Percentiles rank a stretch among this genome's conserved stretches.
Evolutionary conservation across 176 grass and related monocot genomes (phyloP).

Genomic region (Pontederia crassipes): DNA sequence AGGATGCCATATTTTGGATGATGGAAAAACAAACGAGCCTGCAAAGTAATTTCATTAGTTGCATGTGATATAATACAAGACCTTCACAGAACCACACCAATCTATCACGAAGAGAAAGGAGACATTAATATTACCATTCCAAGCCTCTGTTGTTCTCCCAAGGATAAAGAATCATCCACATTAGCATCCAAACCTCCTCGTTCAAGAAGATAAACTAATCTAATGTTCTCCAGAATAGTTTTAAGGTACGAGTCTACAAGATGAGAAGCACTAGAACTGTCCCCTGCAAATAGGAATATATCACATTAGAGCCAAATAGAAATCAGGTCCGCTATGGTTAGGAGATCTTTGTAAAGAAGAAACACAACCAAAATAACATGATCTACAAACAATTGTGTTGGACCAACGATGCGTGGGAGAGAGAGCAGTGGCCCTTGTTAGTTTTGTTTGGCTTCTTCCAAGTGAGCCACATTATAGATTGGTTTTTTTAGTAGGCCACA

Average conservation of each 20-base stretch:
- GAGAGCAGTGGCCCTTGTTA: too few relatives aligned
- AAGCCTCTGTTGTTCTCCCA: slow-evolving; percentile 94
- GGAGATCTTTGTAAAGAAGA: too few relatives aligned
- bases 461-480: too few relatives aligned
- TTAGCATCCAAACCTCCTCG: slow-evolving; percentile 96
- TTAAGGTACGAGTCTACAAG: slow-evolving; percentile 69
- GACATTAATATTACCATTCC: slow-evolving; percentile 62
- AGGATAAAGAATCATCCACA: slow-evolving; percentile 79
- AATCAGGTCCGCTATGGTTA: neutral
- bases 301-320: neutral
- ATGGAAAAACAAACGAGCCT: slow-evolving; percentile 96
- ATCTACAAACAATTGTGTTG: too few relatives aligned
- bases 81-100: neutral
- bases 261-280: slow-evolving; percentile 32
- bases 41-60: slow-evolving; percentile 14
- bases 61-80: neutral
- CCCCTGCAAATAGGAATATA: slow-evolving; percentile 27
- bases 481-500: too few relatives aligned
- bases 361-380: too few relatives aligned
- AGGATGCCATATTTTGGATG: slow-evolving; percentile 85
- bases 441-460: too few relatives aligned
- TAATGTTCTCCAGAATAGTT: slow-evolving; percentile 69
- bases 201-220: slow-evolving; percentile 84
- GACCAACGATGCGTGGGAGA: too few relatives aligned
- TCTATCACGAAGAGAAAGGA: neutral